Evolutionary conservation across 495 filamentous ascomycete species (phyloP), one percentile per base, ranked within the genome.

Genomic region (Aspergillus panamensis): DNA sequence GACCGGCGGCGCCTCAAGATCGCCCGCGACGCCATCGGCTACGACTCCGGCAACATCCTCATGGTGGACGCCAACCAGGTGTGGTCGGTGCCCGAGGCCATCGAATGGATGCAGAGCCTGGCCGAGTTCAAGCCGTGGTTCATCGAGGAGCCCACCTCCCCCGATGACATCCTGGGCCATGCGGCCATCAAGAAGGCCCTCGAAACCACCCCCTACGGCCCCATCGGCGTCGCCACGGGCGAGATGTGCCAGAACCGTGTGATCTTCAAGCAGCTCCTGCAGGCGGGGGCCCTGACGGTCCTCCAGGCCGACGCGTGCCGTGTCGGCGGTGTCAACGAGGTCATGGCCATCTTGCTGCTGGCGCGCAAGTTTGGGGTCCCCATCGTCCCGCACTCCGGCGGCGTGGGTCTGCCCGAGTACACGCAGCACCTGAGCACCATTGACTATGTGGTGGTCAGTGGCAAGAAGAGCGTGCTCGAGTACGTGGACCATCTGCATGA

Each of bases 11-110:
- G 92, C 1, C 73, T 96, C 60, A 65, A 61, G 1, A 93, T 96
- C 72, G 91, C 91, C 8, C 73, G 92, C 19, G 83, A 89, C 10
- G 83, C 92, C 19, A 89, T 96, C 69, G 92, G 92, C 0, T 95
- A 90, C 70, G 90, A 95, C 63, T 75, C 77, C 61, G 91, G 91
- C 2, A 94, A 95, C 71, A 82, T 96, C 45, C 75, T 96, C 45
- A 96, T 96, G 92, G 87, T 96, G 16, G 92, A 96, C 76, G 92
- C 92, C 9, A 96, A 96, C 77, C 92, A 96, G 79, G 82, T 96
- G 35, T 96, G 92, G 92, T 88, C 84, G 42, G 91, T 96, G 29
- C 91, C 91, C 13, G 90, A 96, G 72, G 92, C 92, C 1, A 93
- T 96, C 62, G 83, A 81, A 51, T 90, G 92, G 79, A 96, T 96